Evolutionary conservation across 371 early-diverging fungal genomes (phyloP), one percentile per base, ranked within the genome.

Genomic region (Apophysomyces elegans): DNA sequence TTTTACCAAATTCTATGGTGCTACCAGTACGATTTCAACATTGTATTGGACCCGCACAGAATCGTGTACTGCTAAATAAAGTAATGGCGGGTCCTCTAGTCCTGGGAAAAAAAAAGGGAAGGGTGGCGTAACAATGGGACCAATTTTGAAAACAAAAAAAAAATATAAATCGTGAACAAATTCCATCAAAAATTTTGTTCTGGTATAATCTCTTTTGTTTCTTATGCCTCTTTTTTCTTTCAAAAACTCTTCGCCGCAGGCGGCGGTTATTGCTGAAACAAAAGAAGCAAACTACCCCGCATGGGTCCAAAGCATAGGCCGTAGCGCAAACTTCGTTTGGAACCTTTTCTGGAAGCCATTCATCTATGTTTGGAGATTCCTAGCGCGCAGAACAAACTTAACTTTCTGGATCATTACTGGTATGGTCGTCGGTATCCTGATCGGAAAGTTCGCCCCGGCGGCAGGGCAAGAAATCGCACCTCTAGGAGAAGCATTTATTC

Each of bases 371-470:
- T 71, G 71, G 71, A 39, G 71, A 7, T 72, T 75, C 59, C 63
- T 88, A 18, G 58, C 61, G n/a, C 59, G 65, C 16, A 63, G 75
- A 67, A 87, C 87, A 38, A 85, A 77, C 56, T 59, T 90, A 36
- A 86, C 88, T 1, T 69, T 87, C 45, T 90, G 86, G 87, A 90
- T 90, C 59, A 69, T 90, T 39, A 47, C 86, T 32, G 71, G 76
- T 37, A 81, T 88, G 77, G 71, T 84, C 5, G 35, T 90, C 57
- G 93, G 93, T 60, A 79, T 91, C 60, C 47, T 89, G 7, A 62
- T 89, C 41, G 93, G 93, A 26, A 66, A 79, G 26, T 73, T 84
- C 62, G 84, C 85, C 0, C 88, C 89, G n/a, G 64, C 61, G 21
- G 76, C 79, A 13, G 77, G 74, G 7, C 61, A 71, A 50, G 62